Evolutionary conservation across 495 filamentous ascomycete genomes (phyloP), one percentile per base, ranked within the genome.

Genomic region (Tuber aestivum): DNA sequence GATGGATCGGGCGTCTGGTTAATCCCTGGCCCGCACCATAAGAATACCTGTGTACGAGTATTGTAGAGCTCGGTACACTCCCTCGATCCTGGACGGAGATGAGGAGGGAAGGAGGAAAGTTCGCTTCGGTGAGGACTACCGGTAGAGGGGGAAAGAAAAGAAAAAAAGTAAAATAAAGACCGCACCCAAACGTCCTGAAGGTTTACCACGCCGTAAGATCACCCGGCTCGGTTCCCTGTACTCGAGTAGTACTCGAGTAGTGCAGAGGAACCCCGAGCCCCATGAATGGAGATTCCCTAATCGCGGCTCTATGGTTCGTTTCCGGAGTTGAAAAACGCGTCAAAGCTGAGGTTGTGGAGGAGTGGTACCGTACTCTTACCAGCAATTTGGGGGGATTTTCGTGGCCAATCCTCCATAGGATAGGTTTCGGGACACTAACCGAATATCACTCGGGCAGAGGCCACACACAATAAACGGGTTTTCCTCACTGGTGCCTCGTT

Each of bases 1-100:
- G 71, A 75, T 78, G 73, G 73, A 75, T 71, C 76, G 48, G 70
- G 50, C 75, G 76, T 70, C 70, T 72, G 78, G 72, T 73, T 79
- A 69, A 79, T 79, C 75, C 77, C 72, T 78, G 75, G 32, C 18
- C 56, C 71, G 69, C 41, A 41, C 68, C 68, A 69, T n/a, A n/a
- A n/a, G n/a, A n/a, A n/a, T n/a, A n/a, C n/a, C n/a, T n/a, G n/a
- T n/a, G n/a, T 74, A 74, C 50, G 68, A 69, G 48, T 69, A 37
- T 71, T 44, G 42, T 44, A 76, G 35, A 69, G 42, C 70, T 77
- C 74, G 27, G 56, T 65, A 65, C 76, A 35, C 41, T 44, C 78
- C 73, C 41, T 42, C 40, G 35, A 70, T 72, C 76, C 73, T 48
- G 69, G 50, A 41, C 77, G 72, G 78, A 79, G 72, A 79, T 75